A percentile compares a stretch with the other conserved stretches of the same genome.
These are phyloP conservation scores for Nakazawaea wickerhamii DNA, from an alignment of 805 yeast genomes.

Conservation along the genomic window DNA sequence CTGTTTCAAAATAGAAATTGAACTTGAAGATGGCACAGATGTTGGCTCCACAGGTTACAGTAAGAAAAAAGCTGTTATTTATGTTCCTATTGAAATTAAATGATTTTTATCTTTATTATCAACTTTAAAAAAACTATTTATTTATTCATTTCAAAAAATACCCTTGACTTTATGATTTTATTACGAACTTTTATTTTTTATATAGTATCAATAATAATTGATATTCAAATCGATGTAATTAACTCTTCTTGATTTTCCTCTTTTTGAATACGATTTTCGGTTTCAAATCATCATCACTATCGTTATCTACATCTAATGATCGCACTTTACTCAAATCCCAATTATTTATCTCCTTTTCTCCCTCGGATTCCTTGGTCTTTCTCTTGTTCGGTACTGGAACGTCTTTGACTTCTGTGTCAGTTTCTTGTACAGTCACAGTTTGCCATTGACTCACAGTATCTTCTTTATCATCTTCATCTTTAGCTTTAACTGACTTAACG, in stretches of 20 bases:
- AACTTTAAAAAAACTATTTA: no score
- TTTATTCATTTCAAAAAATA: neutral
- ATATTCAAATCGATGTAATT: no score
- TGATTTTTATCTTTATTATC: neutral
- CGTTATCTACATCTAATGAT: neutral
- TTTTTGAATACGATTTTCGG: constrained; percentile 4
- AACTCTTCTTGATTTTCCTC: no score
- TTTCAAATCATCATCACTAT: constrained; percentile 1
- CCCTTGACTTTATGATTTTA: no score
- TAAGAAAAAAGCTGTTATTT: constrained; percentile 8
- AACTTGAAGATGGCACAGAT: constrained; percentile 11
- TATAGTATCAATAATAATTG: no score
- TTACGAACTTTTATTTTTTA: no score
- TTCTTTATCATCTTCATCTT: neutral
- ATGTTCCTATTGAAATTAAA: constrained; percentile 12
- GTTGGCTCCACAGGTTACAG: constrained; percentile 3
- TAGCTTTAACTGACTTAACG: no score
- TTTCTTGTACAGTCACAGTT: neutral
- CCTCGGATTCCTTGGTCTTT: constrained; percentile 1
- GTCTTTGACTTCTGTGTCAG: neutral
- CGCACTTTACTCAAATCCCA: constrained; percentile 6
- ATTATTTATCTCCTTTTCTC: constrained; percentile 7
- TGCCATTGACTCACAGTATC: neutral
- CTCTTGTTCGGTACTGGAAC: neutral
- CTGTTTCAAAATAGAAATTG: constrained; percentile 22